phyloP scores from a whole-genome alignment of 345 rosid genomes.

The Eutrema japonicum region DNA sequence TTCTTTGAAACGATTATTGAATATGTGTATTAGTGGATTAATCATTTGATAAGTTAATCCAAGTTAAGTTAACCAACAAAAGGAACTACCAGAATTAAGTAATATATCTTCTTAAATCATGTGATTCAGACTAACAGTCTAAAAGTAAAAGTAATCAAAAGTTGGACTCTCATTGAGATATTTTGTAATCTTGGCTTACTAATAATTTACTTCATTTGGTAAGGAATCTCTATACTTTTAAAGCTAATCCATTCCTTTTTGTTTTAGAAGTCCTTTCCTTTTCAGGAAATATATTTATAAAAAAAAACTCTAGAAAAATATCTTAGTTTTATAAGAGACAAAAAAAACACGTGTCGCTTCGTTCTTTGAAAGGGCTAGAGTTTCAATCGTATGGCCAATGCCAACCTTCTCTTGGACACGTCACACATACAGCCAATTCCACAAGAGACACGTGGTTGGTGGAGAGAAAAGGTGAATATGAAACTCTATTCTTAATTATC shows the following conservation, averaged over 20 bases:
- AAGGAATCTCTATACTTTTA: conserved; percentile 2
- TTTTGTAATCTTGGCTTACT: conserved; percentile 21
- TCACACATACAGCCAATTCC: conserved; percentile 2
- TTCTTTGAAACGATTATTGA: too few relatives aligned
- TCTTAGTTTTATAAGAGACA: neutral
- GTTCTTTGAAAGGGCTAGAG: conserved; percentile 31
- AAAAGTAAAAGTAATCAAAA: neutral
- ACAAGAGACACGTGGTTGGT: neutral
- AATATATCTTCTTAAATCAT: neutral
- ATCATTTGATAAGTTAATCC: neutral
- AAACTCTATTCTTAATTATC: conserved; percentile 10
- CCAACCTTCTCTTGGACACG: conserved; percentile 34
- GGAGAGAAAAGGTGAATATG: neutral
- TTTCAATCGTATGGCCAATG: conserved; percentile 38
- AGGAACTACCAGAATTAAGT: neutral
- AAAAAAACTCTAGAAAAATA: conserved; percentile 1
- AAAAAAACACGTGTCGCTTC: conserved; percentile 14
- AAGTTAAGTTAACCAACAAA: neutral
- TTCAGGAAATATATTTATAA: conserved; percentile 25
- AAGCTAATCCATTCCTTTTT: conserved; percentile 18
- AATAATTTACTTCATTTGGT: neutral
- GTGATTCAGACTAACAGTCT: neutral
- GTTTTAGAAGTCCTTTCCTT: conserved; percentile 32
- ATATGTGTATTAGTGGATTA: neutral
- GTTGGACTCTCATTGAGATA: conserved; percentile 12